A percentile compares a stretch with the other conserved stretches of the same genome.
phyloP scores from a whole-genome alignment of 2,329 filamentous ascomycete genomes.

The Xylaria sp. region DNA sequence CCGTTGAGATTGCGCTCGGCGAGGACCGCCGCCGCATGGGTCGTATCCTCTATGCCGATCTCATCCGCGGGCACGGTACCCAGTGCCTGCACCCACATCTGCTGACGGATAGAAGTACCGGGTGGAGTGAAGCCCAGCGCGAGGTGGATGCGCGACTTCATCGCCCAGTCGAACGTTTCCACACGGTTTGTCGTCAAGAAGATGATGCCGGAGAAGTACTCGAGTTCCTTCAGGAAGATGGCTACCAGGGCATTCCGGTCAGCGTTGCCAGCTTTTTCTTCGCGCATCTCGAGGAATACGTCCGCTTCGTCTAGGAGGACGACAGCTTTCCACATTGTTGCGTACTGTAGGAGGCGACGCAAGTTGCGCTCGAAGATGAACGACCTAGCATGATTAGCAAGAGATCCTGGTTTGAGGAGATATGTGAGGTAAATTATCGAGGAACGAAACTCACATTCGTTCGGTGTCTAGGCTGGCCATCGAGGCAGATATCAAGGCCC shows the following conservation, averaged over 20 bases:
- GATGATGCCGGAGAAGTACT: slow-evolving; percentile 47
- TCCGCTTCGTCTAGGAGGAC: slow-evolving; percentile 37
- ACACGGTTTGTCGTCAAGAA: slow-evolving; percentile 52
- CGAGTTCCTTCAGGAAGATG: slow-evolving; percentile 45
- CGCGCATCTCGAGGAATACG: slow-evolving; percentile 41
- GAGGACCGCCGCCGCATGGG: slow-evolving; percentile 10
- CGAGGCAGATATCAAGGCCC: slow-evolving; percentile 21
- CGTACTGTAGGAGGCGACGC: slow-evolving; percentile 29
- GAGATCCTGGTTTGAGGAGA: neutral
- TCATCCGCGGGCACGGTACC: slow-evolving; percentile 13
- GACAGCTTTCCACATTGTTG: slow-evolving; percentile 34
- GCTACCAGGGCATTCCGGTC: slow-evolving; percentile 32
- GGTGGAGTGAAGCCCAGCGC: slow-evolving; percentile 41
- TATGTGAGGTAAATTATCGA: too few relatives aligned
- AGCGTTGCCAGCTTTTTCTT: slow-evolving; percentile 19
- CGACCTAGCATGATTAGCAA: neutral
- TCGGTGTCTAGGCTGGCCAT: slow-evolving; percentile 26
- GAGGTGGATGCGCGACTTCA: slow-evolving; percentile 47
- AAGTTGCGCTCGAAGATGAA: slow-evolving; percentile 30
- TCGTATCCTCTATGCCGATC: slow-evolving; percentile 7
- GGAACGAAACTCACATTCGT: slow-evolving; percentile 4
- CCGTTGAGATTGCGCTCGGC: slow-evolving; percentile 24
- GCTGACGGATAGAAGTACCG: slow-evolving; percentile 7
- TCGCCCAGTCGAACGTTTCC: slow-evolving; percentile 48
- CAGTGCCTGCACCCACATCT: slow-evolving; percentile 16